Conservation (phyloP, 2,329 filamentous ascomycete genomes). For the Neurospora sp. region DNA sequence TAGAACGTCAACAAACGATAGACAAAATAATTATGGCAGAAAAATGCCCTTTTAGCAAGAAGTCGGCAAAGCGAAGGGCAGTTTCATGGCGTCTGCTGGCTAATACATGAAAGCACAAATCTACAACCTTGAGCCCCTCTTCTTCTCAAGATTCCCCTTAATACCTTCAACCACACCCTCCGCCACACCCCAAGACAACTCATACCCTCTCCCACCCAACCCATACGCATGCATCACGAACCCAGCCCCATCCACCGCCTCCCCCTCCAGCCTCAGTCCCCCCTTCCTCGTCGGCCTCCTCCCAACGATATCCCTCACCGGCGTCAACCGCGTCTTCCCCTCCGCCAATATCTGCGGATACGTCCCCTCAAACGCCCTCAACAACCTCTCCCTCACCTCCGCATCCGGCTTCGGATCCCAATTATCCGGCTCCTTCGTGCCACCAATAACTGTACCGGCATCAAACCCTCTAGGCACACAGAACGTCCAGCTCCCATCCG, state of each 20-base stretch:
- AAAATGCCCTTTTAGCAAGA: neutral
- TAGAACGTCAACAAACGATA: neutral
- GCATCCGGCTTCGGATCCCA: constrained; percentile 40
- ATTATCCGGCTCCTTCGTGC: constrained; percentile 52
- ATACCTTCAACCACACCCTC: constrained; percentile 30
- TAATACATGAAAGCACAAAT: neutral
- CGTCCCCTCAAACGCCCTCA: constrained; percentile 28
- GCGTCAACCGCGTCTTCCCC: constrained; percentile 13
- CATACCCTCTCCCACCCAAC: constrained; percentile 38
- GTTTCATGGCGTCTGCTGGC: neutral
- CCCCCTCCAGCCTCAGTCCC: constrained; percentile 33
- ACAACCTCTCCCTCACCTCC: constrained; percentile 36
- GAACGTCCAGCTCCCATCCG: constrained; percentile 54
- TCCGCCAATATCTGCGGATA: constrained; percentile 24
- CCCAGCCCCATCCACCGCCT: constrained; percentile 22
- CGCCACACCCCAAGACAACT: constrained; percentile 39
- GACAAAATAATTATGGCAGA: neutral
- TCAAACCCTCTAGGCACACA: constrained; percentile 50
- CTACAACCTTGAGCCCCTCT: constrained; percentile 7
- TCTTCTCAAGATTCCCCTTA: constrained; percentile 12
- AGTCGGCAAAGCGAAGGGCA: neutral
- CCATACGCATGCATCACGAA: constrained; percentile 39
- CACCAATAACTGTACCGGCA: constrained; percentile 57
- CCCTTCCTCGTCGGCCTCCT: constrained; percentile 20
- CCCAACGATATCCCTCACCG: constrained; percentile 22